Base-by-base conservation (phyloP, 2,329 filamentous ascomycete genomes). In the Penicillium occitanis region DNA sequence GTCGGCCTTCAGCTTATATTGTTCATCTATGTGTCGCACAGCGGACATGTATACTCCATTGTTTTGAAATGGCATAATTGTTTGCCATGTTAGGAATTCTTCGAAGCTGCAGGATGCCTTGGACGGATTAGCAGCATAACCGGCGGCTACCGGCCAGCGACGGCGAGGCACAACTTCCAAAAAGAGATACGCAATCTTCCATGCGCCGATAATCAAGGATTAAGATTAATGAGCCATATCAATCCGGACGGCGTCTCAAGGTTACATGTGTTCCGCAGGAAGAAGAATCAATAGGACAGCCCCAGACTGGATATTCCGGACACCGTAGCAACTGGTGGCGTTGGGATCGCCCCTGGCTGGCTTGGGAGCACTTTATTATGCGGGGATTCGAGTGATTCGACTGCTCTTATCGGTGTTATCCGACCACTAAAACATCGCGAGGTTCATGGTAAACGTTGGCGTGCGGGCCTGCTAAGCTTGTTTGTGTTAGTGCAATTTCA, bases 321-420 rank as follows among this genome's bases (percentile, higher is more conserved):
- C 13, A 13, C 22, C 11, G 48, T 35, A 33, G 30, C 19, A 22
- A 28, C 14, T 37, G n/a, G 57, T 44, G 57, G 57, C 37, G 57
- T 19, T 7, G 57, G 17, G 57, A 60, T 60, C 57, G 40, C 37
- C 57, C 53, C 53, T 55, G 51, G 51, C 51, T 22, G 14, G 25
- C 48, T 51, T 30, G 25, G 50, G 42, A 48, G 44, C 44, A n/a
- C 30, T 57, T 37, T 37, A 37, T 57, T 57, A 22, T 37, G 53
- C 53, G 53, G 30, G 53, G 53, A 57, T 37, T 25, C 33, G 33
- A 8, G 30, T 33, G 33, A 57, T 37, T 25, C 33, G 33, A 8
- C 19, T 22, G 33, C 10, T 57, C n/a, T 57, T 40, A 57, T 57
- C 53, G n/a, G n/a, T 30, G 50, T 35, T 35, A 53, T 33, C 50